These are phyloP conservation scores for Knufia petricola DNA, from an alignment of 2,329 filamentous ascomycete species.

Conservation along the genomic window DNA sequence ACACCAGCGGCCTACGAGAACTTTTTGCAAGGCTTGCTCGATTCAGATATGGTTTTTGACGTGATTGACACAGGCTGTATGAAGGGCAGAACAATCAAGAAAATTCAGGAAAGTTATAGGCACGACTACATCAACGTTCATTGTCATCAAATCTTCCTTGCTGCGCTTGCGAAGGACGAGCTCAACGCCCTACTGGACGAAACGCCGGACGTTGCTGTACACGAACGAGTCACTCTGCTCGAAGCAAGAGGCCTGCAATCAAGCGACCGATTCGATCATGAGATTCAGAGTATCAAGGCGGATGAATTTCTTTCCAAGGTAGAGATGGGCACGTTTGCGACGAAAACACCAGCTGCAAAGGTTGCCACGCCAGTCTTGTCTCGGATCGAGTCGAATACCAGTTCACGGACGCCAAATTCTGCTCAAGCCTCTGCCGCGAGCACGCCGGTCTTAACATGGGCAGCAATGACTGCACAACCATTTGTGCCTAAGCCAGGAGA, in stretches of 20 bases:
- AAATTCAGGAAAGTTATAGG: slow-evolving; percentile 40
- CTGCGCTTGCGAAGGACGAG: slow-evolving; percentile 48
- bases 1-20: slow-evolving; percentile 37
- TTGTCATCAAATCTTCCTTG: slow-evolving; percentile 52
- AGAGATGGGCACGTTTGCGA: slow-evolving; percentile 15
- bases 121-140: slow-evolving; percentile 48
- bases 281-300: slow-evolving; percentile 40
- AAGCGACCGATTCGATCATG: slow-evolving; percentile 39
- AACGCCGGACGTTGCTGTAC: slow-evolving; percentile 26
- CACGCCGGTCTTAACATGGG: slow-evolving; percentile 26
- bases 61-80: slow-evolving; percentile 40
- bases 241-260: slow-evolving; percentile 26
- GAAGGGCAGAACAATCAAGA: slow-evolving; percentile 38
- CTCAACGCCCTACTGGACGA: slow-evolving; percentile 43
- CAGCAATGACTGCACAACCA: slow-evolving; percentile 27
- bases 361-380: slow-evolving; percentile 27
- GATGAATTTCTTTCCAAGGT: slow-evolving; percentile 9
- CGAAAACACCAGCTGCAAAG: slow-evolving; percentile 23
- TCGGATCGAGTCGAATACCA: slow-evolving; percentile 31
- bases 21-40: slow-evolving; percentile 49
- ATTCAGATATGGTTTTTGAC: slow-evolving; percentile 41
- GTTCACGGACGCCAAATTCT: slow-evolving; percentile 26
- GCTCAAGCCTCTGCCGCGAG: slow-evolving; percentile 24
- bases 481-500: slow-evolving; percentile 12
- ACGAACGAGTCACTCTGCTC: slow-evolving; percentile 44